These are phyloP conservation scores for Aurifilum marmelostoma DNA, from an alignment of 2,329 filamentous ascomycete species.

Conservation along the genomic window DNA sequence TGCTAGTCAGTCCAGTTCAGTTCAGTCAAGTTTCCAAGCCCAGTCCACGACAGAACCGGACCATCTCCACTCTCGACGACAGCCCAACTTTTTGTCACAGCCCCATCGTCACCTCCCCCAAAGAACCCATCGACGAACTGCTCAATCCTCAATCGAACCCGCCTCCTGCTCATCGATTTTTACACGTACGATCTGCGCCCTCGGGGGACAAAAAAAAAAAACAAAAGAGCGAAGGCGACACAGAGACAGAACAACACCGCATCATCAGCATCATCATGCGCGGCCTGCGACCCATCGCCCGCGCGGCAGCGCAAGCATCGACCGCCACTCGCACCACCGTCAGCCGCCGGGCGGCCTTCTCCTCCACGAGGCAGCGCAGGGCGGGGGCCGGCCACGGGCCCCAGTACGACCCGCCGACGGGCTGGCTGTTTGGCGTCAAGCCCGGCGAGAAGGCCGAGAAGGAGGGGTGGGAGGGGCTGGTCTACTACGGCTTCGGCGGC, in stretches of 20 bases:
- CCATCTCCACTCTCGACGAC: constrained; percentile 28
- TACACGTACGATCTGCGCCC: neutral
- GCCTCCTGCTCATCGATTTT: neutral
- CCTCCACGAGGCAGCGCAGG: constrained; percentile 40
- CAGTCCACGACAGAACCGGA: constrained; percentile 6
- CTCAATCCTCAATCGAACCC: neutral
- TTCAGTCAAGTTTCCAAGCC: neutral
- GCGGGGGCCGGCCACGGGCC: constrained; percentile 58
- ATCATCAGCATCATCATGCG: constrained; percentile 8
- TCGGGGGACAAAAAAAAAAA: neutral
- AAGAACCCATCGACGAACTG: constrained; percentile 5
- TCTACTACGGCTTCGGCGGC: constrained; percentile 83
- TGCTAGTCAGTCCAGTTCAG: constrained; percentile 14
- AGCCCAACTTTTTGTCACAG: constrained; percentile 8
- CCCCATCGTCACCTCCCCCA: constrained; percentile 7
- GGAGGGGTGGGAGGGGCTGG: constrained; percentile 93
- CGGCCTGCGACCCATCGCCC: constrained; percentile 22
- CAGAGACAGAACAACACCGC: neutral
- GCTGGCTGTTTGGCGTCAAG: constrained; percentile 93
- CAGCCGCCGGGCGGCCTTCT: constrained; percentile 16
- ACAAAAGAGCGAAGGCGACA: neutral
- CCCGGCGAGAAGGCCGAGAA: constrained; percentile 94
- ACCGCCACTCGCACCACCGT: constrained; percentile 12
- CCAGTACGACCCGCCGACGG: constrained; percentile 86
- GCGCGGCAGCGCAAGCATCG: constrained; percentile 20